These are phyloP conservation scores for Leucaena leucocephala DNA, from an alignment of 306 rosid species.

Conservation along the genomic window DNA sequence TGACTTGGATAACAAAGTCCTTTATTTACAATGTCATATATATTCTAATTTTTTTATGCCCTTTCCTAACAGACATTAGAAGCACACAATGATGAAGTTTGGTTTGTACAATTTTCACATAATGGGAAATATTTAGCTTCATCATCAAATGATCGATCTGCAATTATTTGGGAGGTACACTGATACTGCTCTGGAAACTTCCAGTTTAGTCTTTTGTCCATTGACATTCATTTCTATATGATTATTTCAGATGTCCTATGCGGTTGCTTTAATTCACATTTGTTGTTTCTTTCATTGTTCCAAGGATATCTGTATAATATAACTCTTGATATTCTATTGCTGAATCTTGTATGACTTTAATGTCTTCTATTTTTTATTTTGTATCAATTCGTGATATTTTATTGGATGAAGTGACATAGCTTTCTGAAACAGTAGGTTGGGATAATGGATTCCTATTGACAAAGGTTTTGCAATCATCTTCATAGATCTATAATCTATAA, in stretches of 20 bases:
- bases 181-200: conserved; percentile 22
- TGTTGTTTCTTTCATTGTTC: not conserved
- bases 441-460: not conserved
- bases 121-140: conserved; percentile 89
- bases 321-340: not conserved
- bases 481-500: not conserved
- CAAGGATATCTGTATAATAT: not conserved
- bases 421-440: not conserved
- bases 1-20: not conserved
- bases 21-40: conserved; percentile 14
- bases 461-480: not conserved
- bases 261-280: not conserved
- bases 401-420: not conserved
- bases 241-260: not conserved
- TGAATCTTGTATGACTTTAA: not conserved
- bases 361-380: too few species aligned
- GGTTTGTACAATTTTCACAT: conserved; percentile 92
- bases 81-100: conserved; percentile 59
- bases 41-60: conserved; percentile 35
- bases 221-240: not conserved
- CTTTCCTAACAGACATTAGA: conserved; percentile 64
- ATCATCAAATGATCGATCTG: conserved; percentile 79
- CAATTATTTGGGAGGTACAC: conserved; percentile 95
- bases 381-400: too few species aligned
- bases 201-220: conserved; percentile 16